Conservation (phyloP, 441 rosid genomes). For the Cnidoscolus chayamansa region DNA sequence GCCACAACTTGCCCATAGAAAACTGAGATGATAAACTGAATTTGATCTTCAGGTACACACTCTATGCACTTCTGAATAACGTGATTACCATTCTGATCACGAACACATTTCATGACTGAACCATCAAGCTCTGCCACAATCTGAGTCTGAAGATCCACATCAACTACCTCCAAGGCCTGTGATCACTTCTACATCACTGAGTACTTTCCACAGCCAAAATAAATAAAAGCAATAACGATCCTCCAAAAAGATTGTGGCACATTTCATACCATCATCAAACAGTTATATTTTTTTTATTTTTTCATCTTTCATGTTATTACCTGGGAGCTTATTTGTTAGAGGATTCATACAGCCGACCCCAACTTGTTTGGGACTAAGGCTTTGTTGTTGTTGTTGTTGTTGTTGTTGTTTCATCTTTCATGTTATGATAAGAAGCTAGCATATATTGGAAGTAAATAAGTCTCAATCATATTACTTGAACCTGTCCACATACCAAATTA, state of each 20-base stretch:
- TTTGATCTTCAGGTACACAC: conserved; percentile 73
- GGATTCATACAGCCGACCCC: no score
- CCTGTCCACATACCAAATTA: neutral
- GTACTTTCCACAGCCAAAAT: conserved; percentile 18
- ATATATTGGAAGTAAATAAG: neutral
- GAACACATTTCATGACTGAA: conserved; percentile 82
- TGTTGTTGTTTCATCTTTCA: no score
- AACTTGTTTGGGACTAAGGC: no score
- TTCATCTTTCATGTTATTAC: neutral
- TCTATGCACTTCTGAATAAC: conserved; percentile 94
- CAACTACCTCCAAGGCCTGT: conserved; percentile 90
- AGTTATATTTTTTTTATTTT: neutral
- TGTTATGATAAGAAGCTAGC: neutral
- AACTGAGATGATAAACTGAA: conserved; percentile 72
- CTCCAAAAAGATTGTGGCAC: neutral
- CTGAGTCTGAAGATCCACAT: conserved; percentile 59
- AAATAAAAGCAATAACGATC: conserved; percentile 2
- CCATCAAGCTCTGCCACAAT: conserved; percentile 89
- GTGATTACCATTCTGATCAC: conserved; percentile 97
- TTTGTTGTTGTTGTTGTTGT: no score
- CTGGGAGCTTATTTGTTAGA: no score
- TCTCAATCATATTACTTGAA: neutral
- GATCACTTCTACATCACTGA: conserved; percentile 23
- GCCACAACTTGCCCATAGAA: conserved; percentile 79
- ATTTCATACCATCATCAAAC: neutral